phyloP scores from a whole-genome alignment of 345 rosid genomes.

The Citrus hindsii region DNA sequence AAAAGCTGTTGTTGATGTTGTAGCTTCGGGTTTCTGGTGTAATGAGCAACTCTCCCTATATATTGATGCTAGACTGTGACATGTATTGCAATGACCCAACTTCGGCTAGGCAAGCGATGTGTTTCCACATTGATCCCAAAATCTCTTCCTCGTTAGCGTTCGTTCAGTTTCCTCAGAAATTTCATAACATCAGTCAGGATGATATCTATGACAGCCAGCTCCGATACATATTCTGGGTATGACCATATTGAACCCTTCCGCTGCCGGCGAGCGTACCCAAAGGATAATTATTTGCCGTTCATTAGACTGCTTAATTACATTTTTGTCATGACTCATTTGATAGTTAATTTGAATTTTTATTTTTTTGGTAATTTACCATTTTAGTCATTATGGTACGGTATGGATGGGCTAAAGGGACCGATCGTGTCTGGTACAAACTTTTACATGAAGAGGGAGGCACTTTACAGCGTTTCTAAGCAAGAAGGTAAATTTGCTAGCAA shows the following conservation, averaged over 20 bases:
- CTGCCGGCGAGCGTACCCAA: too few relatives aligned
- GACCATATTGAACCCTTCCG: not conserved
- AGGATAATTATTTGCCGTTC: too few relatives aligned
- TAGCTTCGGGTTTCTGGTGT: slow-evolving; percentile 53
- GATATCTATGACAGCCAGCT: slow-evolving; percentile 46
- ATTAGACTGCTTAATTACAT: not conserved
- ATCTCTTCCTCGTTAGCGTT: slow-evolving; percentile 29
- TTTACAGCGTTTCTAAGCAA: not conserved
- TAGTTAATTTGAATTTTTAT: not conserved
- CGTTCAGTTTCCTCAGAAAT: slow-evolving; percentile 46
- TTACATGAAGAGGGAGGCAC: slow-evolving; percentile 40
- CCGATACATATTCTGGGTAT: slow-evolving; percentile 26
- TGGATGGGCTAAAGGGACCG: slow-evolving; percentile 42
- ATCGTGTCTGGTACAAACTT: slow-evolving; percentile 36
- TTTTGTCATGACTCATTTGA: not conserved
- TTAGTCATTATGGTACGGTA: slow-evolving; percentile 18
- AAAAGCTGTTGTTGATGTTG: not conserved
- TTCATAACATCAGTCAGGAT: slow-evolving; percentile 23
- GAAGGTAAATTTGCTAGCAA: slow-evolving; percentile 10
- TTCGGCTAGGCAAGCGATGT: slow-evolving; percentile 45
- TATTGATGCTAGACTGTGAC: slow-evolving; percentile 48
- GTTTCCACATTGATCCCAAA: slow-evolving; percentile 37
- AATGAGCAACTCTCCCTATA: slow-evolving; percentile 41
- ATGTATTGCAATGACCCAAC: slow-evolving; percentile 46
- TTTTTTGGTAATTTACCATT: not conserved